Base-by-base conservation (phyloP, 768 basidiomycete genomes). In the Boletus subparvulus region DNA sequence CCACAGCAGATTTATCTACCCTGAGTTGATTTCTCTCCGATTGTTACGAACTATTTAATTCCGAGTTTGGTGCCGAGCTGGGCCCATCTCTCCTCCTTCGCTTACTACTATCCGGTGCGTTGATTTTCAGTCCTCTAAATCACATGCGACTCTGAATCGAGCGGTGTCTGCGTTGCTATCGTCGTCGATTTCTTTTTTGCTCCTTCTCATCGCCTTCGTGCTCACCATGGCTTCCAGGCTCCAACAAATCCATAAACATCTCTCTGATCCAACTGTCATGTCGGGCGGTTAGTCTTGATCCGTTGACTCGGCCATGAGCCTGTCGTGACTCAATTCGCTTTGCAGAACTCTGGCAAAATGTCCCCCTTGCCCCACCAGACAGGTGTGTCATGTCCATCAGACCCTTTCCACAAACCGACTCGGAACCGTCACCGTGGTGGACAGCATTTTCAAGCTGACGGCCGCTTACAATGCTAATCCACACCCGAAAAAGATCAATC, bases 381-480 rank as follows among this genome's bases (percentile, higher is more conserved):
- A 89, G 87, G 91, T 90, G 51, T 14, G 75, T 58, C 52, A 24
- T 55, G 11, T 17, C 16, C 26, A 48, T 43, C 14, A 24, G 16
- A 35, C 26, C 46, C 30, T 40, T 32, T 28, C 51, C 46, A 21
- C 46, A 41, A 6, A 46, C 60, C 61, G 21, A 21, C 21, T 21
- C 21, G 21, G 21, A 53, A 21, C n/a, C 45, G 30, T 43, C 52
- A 46, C 53, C 59, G 54, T 61, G 39, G 11, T 19, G 42, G 42
- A 55, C 63, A 94, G 92, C 75, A 94, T 94, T 68, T 93, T 93
- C 83, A 86, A 92, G 76, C 81, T 97, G 61, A 93, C 92, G 0
- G 88, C 92, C 19, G 85, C 91, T 3, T 96, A 86, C 84, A 93
- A 94, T 71, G 83, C 82, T 30, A 92, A 97, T 70, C 67, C 81